Evolutionary conservation across 78 protist species (phyloP).

Genomic region (Anaeramoeba flamelloides): DNA sequence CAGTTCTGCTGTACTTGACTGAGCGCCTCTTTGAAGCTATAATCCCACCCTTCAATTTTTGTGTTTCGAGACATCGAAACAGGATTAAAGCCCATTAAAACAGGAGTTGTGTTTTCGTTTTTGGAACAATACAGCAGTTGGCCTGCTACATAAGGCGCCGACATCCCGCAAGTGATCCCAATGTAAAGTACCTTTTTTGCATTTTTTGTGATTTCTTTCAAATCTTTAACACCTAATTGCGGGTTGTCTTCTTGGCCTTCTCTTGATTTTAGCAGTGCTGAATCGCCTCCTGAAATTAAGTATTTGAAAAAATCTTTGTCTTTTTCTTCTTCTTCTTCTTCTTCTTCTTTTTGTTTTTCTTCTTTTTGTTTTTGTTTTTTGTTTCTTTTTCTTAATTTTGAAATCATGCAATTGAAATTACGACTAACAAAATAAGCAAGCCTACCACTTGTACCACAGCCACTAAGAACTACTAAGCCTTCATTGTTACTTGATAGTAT

Average conservation of each 20-base stretch:
- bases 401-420: slow-evolving; percentile 3
- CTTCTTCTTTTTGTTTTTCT: neutral
- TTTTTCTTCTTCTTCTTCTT: too few species aligned
- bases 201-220: slow-evolving; percentile 14
- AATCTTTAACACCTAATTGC: slow-evolving; percentile 17
- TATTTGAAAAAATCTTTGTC: slow-evolving; percentile 18
- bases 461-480: slow-evolving; percentile 4
- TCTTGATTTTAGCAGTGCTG: slow-evolving; percentile 37
- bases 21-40: slow-evolving; percentile 22
- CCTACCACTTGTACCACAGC: slow-evolving; percentile 56
- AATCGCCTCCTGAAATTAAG: slow-evolving; percentile 58
- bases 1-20: neutral
- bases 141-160: slow-evolving; percentile 64
- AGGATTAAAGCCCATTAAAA: slow-evolving; percentile 63
- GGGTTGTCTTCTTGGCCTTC: slow-evolving; percentile 55
- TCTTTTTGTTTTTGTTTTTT: too few species aligned
- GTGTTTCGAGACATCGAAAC: slow-evolving; percentile 29
- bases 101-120: neutral
- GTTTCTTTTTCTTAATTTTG: too few species aligned
- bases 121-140: slow-evolving; percentile 25
- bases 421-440: slow-evolving; percentile 35
- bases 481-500: neutral
- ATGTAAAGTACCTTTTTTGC: slow-evolving; percentile 16
- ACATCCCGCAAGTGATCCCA: slow-evolving; percentile 70
- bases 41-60: slow-evolving; percentile 33